Evolutionary conservation across 2,329 filamentous ascomycete species (phyloP).

Genomic region (Didymella pomorum): DNA sequence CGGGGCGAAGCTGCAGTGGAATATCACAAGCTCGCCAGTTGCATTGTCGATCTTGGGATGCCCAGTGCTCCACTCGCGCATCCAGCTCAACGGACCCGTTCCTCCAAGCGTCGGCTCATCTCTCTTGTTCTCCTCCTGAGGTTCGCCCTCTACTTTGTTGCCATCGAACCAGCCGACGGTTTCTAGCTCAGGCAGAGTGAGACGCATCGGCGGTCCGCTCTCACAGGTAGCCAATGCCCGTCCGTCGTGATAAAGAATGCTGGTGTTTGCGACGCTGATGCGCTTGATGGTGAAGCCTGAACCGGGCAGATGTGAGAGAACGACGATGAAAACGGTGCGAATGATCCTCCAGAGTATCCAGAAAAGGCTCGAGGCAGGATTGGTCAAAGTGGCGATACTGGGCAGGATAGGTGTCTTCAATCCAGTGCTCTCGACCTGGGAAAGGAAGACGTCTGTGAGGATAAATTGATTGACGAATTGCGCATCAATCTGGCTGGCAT

Average conservation of each 20-base stretch:
- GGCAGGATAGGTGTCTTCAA: conserved; percentile 68
- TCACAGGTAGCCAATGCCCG: conserved; percentile 74
- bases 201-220: conserved; percentile 72
- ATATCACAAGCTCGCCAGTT: conserved; percentile 72
- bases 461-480: conserved; percentile 75
- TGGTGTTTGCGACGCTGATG: conserved; percentile 76
- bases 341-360: conserved; percentile 62
- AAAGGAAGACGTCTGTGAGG: conserved; percentile 71
- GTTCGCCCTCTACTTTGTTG: conserved; percentile 61
- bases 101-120: conserved; percentile 59
- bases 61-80: conserved; percentile 75
- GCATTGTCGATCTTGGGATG: conserved; percentile 72
- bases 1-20: conserved; percentile 70
- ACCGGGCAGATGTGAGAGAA: conserved; percentile 66
- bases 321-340: conserved; percentile 64
- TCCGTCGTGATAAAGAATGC: conserved; percentile 72
- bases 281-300: conserved; percentile 67
- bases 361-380: conserved; percentile 63
- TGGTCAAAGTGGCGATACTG: conserved; percentile 72
- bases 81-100: conserved; percentile 64
- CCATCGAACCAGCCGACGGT: conserved; percentile 77
- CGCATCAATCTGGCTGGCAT: conserved; percentile 58
- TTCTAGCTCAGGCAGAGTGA: conserved; percentile 69
- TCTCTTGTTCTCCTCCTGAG: conserved; percentile 33
- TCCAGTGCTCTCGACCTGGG: conserved; percentile 57